Percentiles rank a stretch among this genome's conserved stretches.
Evolutionary conservation across 306 rosid genomes (phyloP).

Genomic region (Herpetospermum pedunculosum): DNA sequence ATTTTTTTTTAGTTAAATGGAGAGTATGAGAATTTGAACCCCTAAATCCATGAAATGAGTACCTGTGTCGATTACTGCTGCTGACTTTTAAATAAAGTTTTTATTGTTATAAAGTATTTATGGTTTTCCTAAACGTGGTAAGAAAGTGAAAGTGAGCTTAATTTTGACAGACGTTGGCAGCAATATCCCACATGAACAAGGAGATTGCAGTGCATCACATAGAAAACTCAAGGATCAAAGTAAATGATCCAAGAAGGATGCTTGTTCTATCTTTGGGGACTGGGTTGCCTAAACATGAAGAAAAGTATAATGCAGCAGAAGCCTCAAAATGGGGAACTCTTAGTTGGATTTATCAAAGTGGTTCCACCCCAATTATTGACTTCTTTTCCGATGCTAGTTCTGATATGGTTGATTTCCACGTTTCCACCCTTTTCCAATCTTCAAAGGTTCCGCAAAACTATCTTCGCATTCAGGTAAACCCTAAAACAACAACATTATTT

Average conservation of each 20-base stretch:
- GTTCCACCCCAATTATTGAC: constrained; percentile 29
- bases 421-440: constrained; percentile 27
- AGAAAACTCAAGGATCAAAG: background rate
- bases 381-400: constrained; percentile 24
- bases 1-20: too few species aligned
- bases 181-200: constrained; percentile 20
- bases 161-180: constrained; percentile 30
- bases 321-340: constrained; percentile 29
- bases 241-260: constrained; percentile 12
- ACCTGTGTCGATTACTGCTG: too few species aligned
- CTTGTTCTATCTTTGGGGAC: constrained; percentile 36
- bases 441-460: constrained; percentile 12
- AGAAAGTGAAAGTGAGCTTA: too few species aligned
- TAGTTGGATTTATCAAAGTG: constrained; percentile 19
- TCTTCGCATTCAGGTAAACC: constrained; percentile 47
- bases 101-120: too few species aligned
- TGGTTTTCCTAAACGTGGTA: too few species aligned
- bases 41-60: too few species aligned
- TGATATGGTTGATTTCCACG: constrained; percentile 33
- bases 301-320: constrained; percentile 23
- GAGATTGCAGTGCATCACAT: background rate
- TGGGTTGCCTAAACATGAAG: constrained; percentile 24
- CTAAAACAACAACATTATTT: too few species aligned
- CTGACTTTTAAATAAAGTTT: too few species aligned
- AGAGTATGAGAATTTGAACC: too few species aligned